Base-by-base conservation (phyloP, 2,329 filamentous ascomycete genomes). In the Ilyonectria sp. region DNA sequence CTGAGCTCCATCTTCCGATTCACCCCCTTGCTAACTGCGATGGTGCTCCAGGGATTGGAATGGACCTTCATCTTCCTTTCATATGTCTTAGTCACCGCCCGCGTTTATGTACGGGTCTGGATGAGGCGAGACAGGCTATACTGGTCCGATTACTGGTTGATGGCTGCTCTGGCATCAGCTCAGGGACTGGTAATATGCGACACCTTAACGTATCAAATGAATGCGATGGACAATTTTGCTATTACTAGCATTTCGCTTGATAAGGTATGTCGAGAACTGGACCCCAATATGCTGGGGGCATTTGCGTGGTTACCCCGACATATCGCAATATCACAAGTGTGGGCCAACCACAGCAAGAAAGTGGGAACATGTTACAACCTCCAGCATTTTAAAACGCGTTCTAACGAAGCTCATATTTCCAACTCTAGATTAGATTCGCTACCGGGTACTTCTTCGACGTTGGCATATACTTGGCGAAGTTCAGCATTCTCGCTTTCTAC, bases 401-500 rank as follows among this genome's bases (percentile, higher is more conserved):
- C 26, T 26, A 26, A 26, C 26, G 5, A 26, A 6, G 15, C 5
- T 6, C 7, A 33, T 33, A 17, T 6, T 17, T 2, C 7, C 10
- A 13, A 44, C 19, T 26, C 3, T 26, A 72, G 63, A 63, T 69
- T 11, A 47, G 66, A 37, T 76, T 74, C 21, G 67, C 72, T 4
- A 67, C 65, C 1, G 74, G 70, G 43, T 76, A 74, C 57, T 70
- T 76, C 33, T 76, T 75, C 54, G 71, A 71, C 35, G 66, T 65
- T 1, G 74, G 73, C 29, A 70, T 76, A 17, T 75, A 71, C 55
- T 66, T 76, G n/a, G 71, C 72, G 5, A 75, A 75, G 49, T 50
- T 76, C 35, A 75, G 73, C 19, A 67, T 76, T 46, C 63, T 74
- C 23, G 72, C 74, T 21, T 72, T 75, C 9, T 76, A 74, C 59